phyloP scores from a whole-genome alignment of 148 eudicot genomes.

The Dianthus caryophyllus region DNA sequence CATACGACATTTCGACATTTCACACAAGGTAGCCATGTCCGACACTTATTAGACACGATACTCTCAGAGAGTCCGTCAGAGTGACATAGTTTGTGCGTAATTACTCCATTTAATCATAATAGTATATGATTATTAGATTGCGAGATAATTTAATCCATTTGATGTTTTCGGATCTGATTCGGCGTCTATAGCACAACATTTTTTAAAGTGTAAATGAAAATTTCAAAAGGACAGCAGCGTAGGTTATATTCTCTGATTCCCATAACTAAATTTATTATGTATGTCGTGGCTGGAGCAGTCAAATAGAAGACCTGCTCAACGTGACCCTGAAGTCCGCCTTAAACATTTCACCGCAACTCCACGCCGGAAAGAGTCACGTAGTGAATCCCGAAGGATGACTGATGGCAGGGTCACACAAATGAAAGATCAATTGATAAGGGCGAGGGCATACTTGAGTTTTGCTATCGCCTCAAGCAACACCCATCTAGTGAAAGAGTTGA shows the following conservation, averaged over 20 bases:
- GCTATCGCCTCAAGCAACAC: conserved; percentile 48
- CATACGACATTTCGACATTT: too few relatives aligned
- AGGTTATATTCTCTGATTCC: not conserved
- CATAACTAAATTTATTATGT: not conserved
- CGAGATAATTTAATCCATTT: not conserved
- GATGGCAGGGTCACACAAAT: conserved; percentile 68
- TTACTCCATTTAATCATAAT: too few relatives aligned
- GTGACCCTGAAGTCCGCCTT: conserved; percentile 20
- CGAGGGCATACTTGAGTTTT: conserved; percentile 69
- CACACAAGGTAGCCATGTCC: too few relatives aligned
- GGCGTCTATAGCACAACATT: not conserved
- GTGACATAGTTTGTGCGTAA: too few relatives aligned
- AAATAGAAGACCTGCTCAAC: conserved; percentile 22
- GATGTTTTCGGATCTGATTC: not conserved
- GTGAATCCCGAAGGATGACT: conserved; percentile 25
- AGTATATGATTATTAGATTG: too few relatives aligned
- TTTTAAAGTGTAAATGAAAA: not conserved
- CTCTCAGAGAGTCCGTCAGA: too few relatives aligned
- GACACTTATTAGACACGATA: too few relatives aligned
- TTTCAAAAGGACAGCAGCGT: not conserved
- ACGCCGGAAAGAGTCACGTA: conserved; percentile 22
- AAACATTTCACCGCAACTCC: conserved; percentile 15
- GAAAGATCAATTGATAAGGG: conserved; percentile 86
- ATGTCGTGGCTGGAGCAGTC: conserved; percentile 23
- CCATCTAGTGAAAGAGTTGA: conserved; percentile 77